Conservation (phyloP, 306 rosid species). For the Acacia confusa region DNA sequence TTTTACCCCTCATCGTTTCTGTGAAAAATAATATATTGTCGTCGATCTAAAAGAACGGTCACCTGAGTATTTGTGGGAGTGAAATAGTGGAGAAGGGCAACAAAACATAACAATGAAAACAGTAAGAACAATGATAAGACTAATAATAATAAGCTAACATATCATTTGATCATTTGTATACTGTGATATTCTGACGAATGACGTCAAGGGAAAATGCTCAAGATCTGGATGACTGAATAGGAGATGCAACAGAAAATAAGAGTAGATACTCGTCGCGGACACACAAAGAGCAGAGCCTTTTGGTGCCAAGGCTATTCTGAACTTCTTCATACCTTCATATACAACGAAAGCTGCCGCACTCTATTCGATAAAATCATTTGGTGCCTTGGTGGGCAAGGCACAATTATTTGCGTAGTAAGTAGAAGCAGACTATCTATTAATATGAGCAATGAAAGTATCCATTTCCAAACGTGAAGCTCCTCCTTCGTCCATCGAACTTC, state of each 20-base stretch:
- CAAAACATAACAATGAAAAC: not conserved
- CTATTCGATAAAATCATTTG: not conserved
- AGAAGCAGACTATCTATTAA: slow-evolving; percentile 30
- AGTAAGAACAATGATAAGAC: not conserved
- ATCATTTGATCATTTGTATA: too few relatives aligned
- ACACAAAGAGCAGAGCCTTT: not conserved
- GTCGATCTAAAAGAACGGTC: too few relatives aligned
- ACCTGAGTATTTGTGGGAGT: too few relatives aligned
- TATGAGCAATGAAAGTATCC: slow-evolving; percentile 53
- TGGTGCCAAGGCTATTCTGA: not conserved
- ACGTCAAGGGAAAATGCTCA: not conserved
- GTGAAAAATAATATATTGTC: not conserved
- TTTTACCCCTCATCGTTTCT: not conserved
- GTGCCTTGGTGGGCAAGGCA: not conserved
- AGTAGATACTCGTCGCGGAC: not conserved
- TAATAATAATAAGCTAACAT: not conserved
- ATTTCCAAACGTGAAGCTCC: slow-evolving; percentile 52
- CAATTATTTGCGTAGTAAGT: not conserved
- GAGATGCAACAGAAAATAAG: not conserved
- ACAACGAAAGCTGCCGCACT: not conserved
- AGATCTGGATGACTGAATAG: not conserved
- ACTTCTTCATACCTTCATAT: not conserved
- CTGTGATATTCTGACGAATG: not conserved
- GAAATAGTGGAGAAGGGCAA: not conserved
- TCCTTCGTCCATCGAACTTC: slow-evolving; percentile 35